Evolutionary conservation across 495 filamentous ascomycete species (phyloP).

Genomic region (Penicillium herquei): DNA sequence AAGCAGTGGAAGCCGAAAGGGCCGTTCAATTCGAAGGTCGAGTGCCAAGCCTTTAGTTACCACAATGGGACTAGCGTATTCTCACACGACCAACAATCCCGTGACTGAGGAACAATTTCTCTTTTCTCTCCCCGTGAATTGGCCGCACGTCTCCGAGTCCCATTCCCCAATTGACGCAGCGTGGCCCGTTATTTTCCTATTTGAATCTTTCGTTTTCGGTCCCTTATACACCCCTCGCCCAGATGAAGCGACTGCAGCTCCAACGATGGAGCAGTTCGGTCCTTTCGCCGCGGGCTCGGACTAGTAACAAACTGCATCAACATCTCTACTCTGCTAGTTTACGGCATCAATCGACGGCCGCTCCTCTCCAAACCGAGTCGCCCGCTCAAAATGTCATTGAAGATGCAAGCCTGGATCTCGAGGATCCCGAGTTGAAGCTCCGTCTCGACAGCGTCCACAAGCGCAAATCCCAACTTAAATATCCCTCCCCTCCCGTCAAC

Average conservation of each 20-base stretch:
- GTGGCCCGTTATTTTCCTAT: constrained; percentile 11
- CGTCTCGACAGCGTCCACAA: constrained; percentile 19
- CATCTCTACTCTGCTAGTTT: constrained; percentile 33
- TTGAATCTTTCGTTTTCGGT: constrained; percentile 10
- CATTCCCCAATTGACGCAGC: constrained; percentile 18
- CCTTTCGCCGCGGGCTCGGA: constrained; percentile 54
- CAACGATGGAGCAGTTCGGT: constrained; percentile 71
- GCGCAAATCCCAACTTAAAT: constrained; percentile 35
- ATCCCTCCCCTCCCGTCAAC: constrained; percentile 66
- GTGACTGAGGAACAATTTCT: constrained; percentile 47
- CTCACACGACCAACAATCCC: constrained; percentile 41
- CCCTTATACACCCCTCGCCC: constrained; percentile 24
- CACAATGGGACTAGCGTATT: constrained; percentile 28
- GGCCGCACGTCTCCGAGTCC: constrained; percentile 23
- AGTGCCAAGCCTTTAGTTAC: constrained; percentile 30
- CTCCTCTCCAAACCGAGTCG: constrained; percentile 28
- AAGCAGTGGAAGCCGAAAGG: constrained; percentile 34
- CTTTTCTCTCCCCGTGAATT: constrained; percentile 39
- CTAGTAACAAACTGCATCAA: constrained; percentile 48
- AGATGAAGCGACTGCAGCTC: constrained; percentile 70
- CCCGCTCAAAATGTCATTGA: constrained; percentile 6
- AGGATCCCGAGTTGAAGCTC: constrained; percentile 17
- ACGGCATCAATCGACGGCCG: constrained; percentile 40
- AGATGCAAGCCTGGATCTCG: constrained; percentile 5
- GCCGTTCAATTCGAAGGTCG: constrained; percentile 33